These are phyloP conservation scores for Alternaria tenuissima DNA, from an alignment of 2,329 filamentous ascomycete genomes.

Conservation along the genomic window DNA sequence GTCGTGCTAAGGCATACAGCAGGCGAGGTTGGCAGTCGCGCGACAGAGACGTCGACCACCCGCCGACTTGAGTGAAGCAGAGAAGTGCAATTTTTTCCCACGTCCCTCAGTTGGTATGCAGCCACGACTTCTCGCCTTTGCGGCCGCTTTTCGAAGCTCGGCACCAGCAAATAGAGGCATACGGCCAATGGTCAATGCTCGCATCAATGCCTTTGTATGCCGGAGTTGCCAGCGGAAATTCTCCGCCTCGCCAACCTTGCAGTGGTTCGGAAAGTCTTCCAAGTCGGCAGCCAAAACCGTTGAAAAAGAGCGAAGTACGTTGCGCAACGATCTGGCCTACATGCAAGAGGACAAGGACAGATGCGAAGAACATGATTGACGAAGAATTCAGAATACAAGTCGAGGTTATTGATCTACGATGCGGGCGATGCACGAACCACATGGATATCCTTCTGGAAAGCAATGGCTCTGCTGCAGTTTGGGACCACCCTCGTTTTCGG, in stretches of 20 bases:
- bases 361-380: not conserved
- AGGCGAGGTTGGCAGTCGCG: not conserved
- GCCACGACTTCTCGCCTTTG: slow-evolving; percentile 30
- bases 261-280: slow-evolving; percentile 22
- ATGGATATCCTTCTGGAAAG: slow-evolving; percentile 50
- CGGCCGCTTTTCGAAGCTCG: slow-evolving; percentile 30
- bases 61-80: not conserved
- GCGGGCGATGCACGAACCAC: slow-evolving; percentile 48
- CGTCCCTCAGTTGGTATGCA: slow-evolving; percentile 35
- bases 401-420: slow-evolving; percentile 47
- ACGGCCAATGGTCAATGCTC: slow-evolving; percentile 4
- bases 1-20: not conserved
- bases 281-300: slow-evolving; percentile 29
- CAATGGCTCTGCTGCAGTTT: slow-evolving; percentile 46
- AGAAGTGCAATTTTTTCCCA: not conserved
- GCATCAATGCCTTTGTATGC: slow-evolving; percentile 33
- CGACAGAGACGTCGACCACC: not conserved
- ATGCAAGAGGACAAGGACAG: not conserved
- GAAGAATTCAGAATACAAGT: slow-evolving; percentile 31
- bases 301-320: slow-evolving; percentile 36
- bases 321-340: rapidly evolving
- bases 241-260: slow-evolving; percentile 37
- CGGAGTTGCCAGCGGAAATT: slow-evolving; percentile 42
- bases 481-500: slow-evolving; percentile 42
- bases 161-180: slow-evolving; percentile 12